Base-by-base conservation (phyloP, 2,329 filamentous ascomycete genomes). In the Macroventuria anomochaeta region DNA sequence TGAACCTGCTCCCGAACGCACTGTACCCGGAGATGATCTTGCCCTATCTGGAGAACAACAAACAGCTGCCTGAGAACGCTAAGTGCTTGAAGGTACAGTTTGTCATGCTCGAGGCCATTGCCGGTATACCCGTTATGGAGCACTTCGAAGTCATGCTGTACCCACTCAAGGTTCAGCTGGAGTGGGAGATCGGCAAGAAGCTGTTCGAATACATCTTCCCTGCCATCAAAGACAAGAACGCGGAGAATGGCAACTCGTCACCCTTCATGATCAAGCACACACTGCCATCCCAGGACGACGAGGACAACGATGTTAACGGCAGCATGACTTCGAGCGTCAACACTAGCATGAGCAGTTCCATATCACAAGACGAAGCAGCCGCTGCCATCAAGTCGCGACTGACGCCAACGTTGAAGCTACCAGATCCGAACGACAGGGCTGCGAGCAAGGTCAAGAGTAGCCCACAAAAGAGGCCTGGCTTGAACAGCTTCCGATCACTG, bases 201-300 rank as follows among this genome's bases (percentile, higher is more conserved):
- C 80, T 99, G 2, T 96, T 99, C 63, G 93, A 97, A 76, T 99
- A 99, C 75, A 91, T 99, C 64, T 99, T 99, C 79, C 96, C 95
- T 0, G 91, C 89, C 10, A 85, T 90, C 63, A 87, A 87, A 73
- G 76, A 72, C 63, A 77, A 75, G 50, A 74, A 71, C 11, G 39
- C 18, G n/a, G 51, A 54, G 11, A 75, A 76, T 26, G 84, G 83
- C 53, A 82, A 81, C 29, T 85, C 86, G 47, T 87, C 86, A 5
- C 85, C 88, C 0, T 86, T 88, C 69, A 75, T 83, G 71, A 77
- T 83, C 47, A 83, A 80, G 62, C 76, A 83, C 44, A 80, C 80
- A 71, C 69, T 80, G 28, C 78, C 75, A 70, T 61, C 73, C 1
- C 71, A 77, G 26, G 77, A 79, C 15, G 77, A 79, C 38, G 76